Evolutionary conservation across 768 basidiomycete species (phyloP), one percentile per base, ranked within the genome.

Genomic region (Porphyrellus cyaneotinctus): DNA sequence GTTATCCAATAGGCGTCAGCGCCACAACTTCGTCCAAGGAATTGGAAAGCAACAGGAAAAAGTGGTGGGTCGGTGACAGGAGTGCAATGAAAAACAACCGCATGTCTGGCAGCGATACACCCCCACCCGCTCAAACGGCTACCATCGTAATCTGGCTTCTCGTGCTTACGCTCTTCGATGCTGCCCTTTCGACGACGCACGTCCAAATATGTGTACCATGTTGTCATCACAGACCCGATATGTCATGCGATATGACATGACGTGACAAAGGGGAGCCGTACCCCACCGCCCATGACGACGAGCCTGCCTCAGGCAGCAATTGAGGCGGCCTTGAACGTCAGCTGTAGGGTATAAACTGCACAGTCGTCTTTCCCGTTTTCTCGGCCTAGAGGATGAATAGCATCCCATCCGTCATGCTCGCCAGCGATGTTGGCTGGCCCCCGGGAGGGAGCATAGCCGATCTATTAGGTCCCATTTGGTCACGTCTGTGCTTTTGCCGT

Each of bases 41-140:
- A n/a, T n/a, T n/a, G n/a, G n/a, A n/a, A n/a, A n/a, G n/a, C n/a
- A n/a, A n/a, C n/a, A n/a, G n/a, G n/a, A n/a, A n/a, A n/a, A n/a
- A n/a, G n/a, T n/a, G n/a, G n/a, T n/a, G n/a, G n/a, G n/a, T n/a
- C n/a, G n/a, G n/a, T n/a, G n/a, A 28, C 4, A 28, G 5, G 9
- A 28, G 9, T 28, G 12, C 3, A 46, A 43, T 2, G 14, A 6
- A 45, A 47, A 28, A 22, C 15, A 2, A 28, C 59, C 89, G 70
- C 60, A 95, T 92, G 70, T 97, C 95, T 95, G 7, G 85, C 78
- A 48, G 88, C 91, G 12, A 98, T 75, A 33, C 83, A 70, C 20
- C 71, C 74, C 88, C 89, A 65, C 95, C 84, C 0, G 84, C 81
- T 0, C 91, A 89, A 71, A 97, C 88, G 0, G 88, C 81, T 7